A percentile compares a stretch with the other conserved stretches of the same genome.
Evolutionary conservation across 2,329 filamentous ascomycete species (phyloP).

Genomic region (Blumeriella jaapii): DNA sequence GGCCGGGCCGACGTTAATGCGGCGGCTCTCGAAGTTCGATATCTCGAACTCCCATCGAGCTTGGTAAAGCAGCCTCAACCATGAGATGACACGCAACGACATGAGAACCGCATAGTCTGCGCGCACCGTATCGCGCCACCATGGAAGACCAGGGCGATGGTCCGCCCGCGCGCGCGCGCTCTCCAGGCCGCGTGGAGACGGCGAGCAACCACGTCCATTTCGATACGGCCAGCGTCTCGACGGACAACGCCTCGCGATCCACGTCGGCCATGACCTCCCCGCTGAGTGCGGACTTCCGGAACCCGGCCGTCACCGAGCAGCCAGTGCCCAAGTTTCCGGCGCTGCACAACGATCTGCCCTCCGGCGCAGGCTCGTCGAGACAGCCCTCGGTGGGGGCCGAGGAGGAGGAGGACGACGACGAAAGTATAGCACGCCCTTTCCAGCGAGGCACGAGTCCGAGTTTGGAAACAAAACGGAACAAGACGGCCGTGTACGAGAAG

Average conservation of each 20-base stretch:
- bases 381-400: conserved; percentile 11
- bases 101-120: background rate
- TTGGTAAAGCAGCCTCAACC: too few species aligned
- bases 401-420: conserved; percentile 43
- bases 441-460: conserved; percentile 40
- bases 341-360: conserved; percentile 18
- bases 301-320: conserved; percentile 14
- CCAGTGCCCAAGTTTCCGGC: conserved; percentile 22
- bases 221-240: conserved; percentile 18
- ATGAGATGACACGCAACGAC: too few species aligned
- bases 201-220: conserved; percentile 19
- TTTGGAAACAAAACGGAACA: conserved; percentile 23
- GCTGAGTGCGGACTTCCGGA: conserved; percentile 21
- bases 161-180: conserved; percentile 15
- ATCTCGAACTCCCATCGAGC: too few species aligned
- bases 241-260: conserved; percentile 19
- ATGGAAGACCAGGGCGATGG: conserved; percentile 26
- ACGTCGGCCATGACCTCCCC: conserved; percentile 28
- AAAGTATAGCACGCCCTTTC: conserved; percentile 45
- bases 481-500: conserved; percentile 25
- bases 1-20: too few species aligned
- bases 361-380: conserved; percentile 12
- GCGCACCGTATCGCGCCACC: conserved; percentile 6
- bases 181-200: conserved; percentile 18
- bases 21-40: too few species aligned